Conservation (phyloP, 2,329 filamentous ascomycete species). For the Aspergillus japonicus region DNA sequence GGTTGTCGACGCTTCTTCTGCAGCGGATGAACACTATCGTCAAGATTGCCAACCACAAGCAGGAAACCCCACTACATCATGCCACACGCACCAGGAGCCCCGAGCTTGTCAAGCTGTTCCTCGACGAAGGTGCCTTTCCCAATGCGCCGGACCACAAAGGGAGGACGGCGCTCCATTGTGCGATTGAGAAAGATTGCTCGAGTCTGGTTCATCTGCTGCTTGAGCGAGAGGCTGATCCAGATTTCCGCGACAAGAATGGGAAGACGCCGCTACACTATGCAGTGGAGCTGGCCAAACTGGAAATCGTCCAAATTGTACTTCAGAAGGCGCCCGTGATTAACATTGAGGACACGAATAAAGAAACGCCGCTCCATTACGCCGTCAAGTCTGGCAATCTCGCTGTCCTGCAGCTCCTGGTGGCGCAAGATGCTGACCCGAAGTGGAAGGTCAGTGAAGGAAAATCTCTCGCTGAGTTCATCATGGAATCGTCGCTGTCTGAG, state of each 20-base stretch:
- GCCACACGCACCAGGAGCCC: not conserved
- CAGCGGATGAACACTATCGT: not conserved
- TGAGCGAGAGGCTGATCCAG: not conserved
- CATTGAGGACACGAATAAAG: not conserved
- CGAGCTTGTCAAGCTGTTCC: not conserved
- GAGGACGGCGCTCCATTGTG: slow-evolving; percentile 1
- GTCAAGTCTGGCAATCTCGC: not conserved
- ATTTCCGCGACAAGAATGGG: not conserved
- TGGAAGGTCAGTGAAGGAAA: not conserved
- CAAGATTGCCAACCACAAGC: not conserved
- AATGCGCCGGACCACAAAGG: not conserved
- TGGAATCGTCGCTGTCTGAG: not conserved
- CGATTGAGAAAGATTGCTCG: not conserved
- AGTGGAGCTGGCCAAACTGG: not conserved
- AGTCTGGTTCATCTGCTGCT: not conserved
- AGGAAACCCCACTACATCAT: not conserved
- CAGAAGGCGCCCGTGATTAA: not conserved
- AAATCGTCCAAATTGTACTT: not conserved
- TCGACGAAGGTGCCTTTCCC: not conserved
- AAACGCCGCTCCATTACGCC: slow-evolving; percentile 5
- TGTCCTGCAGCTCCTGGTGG: not conserved
- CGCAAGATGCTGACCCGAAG: not conserved
- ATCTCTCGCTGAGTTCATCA: not conserved
- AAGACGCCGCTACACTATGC: slow-evolving; percentile 1
- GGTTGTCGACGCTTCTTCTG: not conserved